Percentiles rank a stretch among this genome's conserved stretches.
These are phyloP conservation scores for Botryotinia calthae DNA, from an alignment of 2,329 filamentous ascomycete species.

Conservation along the genomic window DNA sequence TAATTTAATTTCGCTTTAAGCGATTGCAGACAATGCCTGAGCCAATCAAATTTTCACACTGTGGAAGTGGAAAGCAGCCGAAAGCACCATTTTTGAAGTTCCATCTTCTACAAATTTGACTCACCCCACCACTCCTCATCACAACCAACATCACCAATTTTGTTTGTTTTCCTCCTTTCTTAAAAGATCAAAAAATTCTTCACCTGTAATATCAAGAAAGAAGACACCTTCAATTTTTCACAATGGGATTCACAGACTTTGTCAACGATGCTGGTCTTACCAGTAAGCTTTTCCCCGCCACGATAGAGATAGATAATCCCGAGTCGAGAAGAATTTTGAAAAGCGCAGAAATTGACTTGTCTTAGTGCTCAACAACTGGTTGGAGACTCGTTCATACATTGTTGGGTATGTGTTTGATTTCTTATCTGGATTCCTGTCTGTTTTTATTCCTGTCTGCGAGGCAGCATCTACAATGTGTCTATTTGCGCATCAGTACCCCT, in stretches of 20 bases:
- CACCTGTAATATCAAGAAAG: conserved; percentile 14
- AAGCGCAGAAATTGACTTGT: conserved; percentile 36
- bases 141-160: conserved; percentile 12
- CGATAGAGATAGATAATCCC: not conserved
- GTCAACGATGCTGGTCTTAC: conserved; percentile 62
- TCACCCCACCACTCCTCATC: conserved; percentile 18
- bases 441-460: conserved; percentile 25
- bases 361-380: conserved; percentile 69
- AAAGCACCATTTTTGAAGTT: conserved; percentile 11
- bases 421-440: conserved; percentile 22
- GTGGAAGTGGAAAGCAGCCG: not conserved
- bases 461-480: conserved; percentile 25
- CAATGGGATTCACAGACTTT: conserved; percentile 69
- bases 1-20: conserved; percentile 16
- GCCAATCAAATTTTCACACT: conserved; percentile 21
- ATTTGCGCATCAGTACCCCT: conserved; percentile 26
- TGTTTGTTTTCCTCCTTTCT: conserved; percentile 9
- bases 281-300: conserved; percentile 43
- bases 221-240: conserved; percentile 25
- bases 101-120: conserved; percentile 18
- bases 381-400: conserved; percentile 76
- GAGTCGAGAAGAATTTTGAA: conserved; percentile 23
- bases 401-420: conserved; percentile 63
- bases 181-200: conserved; percentile 13
- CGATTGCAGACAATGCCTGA: conserved; percentile 6